These are phyloP conservation scores for Clonostachys rhizophaga DNA, from an alignment of 2,329 filamentous ascomycete genomes.

Conservation along the genomic window DNA sequence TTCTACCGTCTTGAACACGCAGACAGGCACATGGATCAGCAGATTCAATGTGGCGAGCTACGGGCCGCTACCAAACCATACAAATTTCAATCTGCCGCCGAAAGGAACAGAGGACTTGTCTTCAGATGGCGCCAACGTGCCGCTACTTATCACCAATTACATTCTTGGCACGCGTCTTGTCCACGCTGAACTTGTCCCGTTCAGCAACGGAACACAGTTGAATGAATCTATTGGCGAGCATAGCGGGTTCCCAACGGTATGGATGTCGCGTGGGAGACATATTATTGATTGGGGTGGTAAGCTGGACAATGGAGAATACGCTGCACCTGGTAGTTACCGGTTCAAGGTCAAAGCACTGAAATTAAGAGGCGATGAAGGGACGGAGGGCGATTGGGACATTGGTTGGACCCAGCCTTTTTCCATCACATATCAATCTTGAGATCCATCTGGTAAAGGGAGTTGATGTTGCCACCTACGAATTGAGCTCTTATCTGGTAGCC, in stretches of 20 bases:
- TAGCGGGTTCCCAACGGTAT: slow-evolving; percentile 32
- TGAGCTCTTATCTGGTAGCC: too few relatives aligned
- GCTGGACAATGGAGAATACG: slow-evolving; percentile 39
- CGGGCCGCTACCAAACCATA: slow-evolving; percentile 20
- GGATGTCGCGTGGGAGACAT: slow-evolving; percentile 14
- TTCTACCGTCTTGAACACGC: slow-evolving; percentile 21
- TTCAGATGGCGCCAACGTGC: slow-evolving; percentile 15
- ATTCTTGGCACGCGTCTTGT: slow-evolving; percentile 17
- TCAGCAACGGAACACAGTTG: slow-evolving; percentile 23
- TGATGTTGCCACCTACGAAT: too few relatives aligned
- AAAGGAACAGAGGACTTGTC: slow-evolving; percentile 20
- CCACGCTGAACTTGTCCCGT: background rate
- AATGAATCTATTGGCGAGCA: slow-evolving; percentile 35
- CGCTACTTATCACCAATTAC: slow-evolving; percentile 2
- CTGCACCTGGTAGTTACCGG: slow-evolving; percentile 42
- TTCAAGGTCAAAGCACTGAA: slow-evolving; percentile 41
- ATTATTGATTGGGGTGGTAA: slow-evolving; percentile 36
- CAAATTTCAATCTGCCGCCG: slow-evolving; percentile 33
- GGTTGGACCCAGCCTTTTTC: slow-evolving; percentile 33
- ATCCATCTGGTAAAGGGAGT: background rate
- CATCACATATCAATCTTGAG: slow-evolving; percentile 30
- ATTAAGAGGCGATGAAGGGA: slow-evolving; percentile 42
- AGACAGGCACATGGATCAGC: slow-evolving; percentile 23
- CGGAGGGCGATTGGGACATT: slow-evolving; percentile 40
- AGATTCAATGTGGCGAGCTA: slow-evolving; percentile 22